These are phyloP conservation scores for Abelmoschus esculentus DNA, from an alignment of 345 rosid species.

Conservation along the genomic window DNA sequence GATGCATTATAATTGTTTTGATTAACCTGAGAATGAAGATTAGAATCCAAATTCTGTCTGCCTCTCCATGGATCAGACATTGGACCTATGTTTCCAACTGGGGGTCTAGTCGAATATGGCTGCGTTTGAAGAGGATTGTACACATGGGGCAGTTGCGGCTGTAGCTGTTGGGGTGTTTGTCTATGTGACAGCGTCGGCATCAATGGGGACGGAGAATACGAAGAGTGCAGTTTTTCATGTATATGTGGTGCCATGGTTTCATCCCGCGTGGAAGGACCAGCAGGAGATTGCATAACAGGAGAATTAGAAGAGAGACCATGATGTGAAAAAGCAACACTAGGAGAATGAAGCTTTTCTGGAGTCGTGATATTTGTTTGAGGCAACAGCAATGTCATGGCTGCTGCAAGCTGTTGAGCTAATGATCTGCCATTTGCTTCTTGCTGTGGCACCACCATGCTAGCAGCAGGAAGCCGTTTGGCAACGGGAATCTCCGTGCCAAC, in stretches of 20 bases:
- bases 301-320: conserved; percentile 19
- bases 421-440: conserved; percentile 25
- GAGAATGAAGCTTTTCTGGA: conserved; percentile 24
- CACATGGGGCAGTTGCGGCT: conserved; percentile 8
- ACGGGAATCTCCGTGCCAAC: not conserved
- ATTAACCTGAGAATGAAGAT: conserved; percentile 29
- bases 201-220: conserved; percentile 15
- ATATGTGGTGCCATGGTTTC: conserved; percentile 10
- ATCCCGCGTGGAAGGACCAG: conserved; percentile 18
- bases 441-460: conserved; percentile 24
- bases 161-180: conserved; percentile 16
- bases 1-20: conserved; percentile 29
- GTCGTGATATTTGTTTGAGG: conserved; percentile 19
- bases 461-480: conserved; percentile 11
- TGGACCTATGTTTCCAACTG: conserved; percentile 19
- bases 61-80: conserved; percentile 40
- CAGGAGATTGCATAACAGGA: conserved; percentile 1
- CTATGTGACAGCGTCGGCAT: not conserved
- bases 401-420: conserved; percentile 28
- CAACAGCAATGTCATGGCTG: conserved; percentile 25
- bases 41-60: conserved; percentile 34
- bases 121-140: conserved; percentile 3
- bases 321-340: conserved; percentile 11
- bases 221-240: conserved; percentile 18
- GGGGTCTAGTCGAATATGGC: conserved; percentile 21